These are phyloP conservation scores for Chaetomium globosum DNA, from an alignment of 2,329 filamentous ascomycete species.

Conservation along the genomic window DNA sequence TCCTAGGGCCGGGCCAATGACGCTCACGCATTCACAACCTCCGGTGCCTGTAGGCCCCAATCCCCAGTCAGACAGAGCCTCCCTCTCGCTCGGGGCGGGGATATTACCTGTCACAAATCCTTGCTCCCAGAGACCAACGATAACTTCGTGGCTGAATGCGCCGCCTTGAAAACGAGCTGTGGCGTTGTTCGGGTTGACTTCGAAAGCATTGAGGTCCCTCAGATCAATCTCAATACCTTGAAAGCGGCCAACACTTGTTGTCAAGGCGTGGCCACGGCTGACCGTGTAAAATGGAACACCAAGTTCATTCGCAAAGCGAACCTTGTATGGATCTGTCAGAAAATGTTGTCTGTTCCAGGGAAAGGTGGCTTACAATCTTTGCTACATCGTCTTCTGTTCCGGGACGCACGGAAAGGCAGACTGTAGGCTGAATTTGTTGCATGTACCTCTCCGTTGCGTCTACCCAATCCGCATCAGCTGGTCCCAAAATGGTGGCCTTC, in stretches of 20 bases:
- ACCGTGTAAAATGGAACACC: neutral
- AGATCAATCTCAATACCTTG: neutral
- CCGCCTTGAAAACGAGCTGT: neutral
- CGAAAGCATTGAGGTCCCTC: neutral
- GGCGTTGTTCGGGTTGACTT: neutral
- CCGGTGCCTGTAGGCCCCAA: neutral
- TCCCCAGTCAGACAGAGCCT: neutral
- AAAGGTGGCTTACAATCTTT: neutral
- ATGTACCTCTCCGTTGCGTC: neutral
- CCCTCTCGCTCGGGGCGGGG: neutral
- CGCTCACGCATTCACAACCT: neutral
- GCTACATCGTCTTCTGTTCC: neutral
- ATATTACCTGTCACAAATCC: neutral
- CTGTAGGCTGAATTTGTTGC: neutral
- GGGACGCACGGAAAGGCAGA: neutral
- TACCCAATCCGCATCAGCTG: neutral
- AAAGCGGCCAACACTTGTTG: neutral
- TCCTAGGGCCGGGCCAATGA: neutral
- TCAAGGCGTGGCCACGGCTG: neutral
- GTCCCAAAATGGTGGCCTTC: neutral
- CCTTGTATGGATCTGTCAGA: neutral
- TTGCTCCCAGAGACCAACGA: neutral
- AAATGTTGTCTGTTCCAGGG: neutral
- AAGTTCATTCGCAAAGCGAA: neutral
- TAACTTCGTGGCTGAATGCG: neutral